Conservation (phyloP, 179 eudicot species). For the Corrigiola litoralis region DNA sequence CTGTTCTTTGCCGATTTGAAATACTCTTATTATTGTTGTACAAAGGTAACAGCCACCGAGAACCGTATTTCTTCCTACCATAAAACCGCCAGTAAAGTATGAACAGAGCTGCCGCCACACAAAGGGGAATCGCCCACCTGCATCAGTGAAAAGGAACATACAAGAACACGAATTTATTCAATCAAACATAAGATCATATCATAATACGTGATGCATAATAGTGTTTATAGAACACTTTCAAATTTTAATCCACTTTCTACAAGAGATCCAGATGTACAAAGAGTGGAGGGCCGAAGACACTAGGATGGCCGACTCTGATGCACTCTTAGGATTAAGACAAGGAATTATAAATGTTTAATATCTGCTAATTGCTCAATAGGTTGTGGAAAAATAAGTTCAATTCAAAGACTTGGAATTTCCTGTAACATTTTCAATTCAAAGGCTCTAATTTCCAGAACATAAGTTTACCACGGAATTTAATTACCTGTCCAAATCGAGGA, state of each 20-base stretch:
- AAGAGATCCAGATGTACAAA: no score
- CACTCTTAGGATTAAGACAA: background rate
- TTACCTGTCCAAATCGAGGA: conserved; percentile 95
- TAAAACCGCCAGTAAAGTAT: conserved; percentile 84
- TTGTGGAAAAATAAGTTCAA: background rate
- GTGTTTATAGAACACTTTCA: background rate
- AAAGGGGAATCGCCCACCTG: conserved; percentile 94
- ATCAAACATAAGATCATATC: background rate
- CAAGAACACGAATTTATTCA: background rate
- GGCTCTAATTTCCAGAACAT: no score
- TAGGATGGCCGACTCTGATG: background rate
- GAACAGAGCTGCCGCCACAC: conserved; percentile 38
- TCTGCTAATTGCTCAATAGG: background rate
- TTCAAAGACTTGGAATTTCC: no score
- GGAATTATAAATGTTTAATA: background rate
- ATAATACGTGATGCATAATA: background rate
- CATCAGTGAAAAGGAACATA: background rate
- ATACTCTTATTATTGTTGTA: conserved; percentile 48
- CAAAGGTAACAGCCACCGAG: conserved; percentile 64
- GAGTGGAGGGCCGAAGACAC: background rate
- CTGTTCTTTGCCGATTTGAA: conserved; percentile 63
- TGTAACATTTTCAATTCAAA: no score
- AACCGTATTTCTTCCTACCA: conserved; percentile 66
- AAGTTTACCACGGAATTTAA: no score
- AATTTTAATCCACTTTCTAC: background rate